A percentile compares a stretch with the other conserved stretches of the same genome.
These are phyloP conservation scores for Rubia balearica DNA, from an alignment of 305 asterid genomes.

Conservation along the genomic window DNA sequence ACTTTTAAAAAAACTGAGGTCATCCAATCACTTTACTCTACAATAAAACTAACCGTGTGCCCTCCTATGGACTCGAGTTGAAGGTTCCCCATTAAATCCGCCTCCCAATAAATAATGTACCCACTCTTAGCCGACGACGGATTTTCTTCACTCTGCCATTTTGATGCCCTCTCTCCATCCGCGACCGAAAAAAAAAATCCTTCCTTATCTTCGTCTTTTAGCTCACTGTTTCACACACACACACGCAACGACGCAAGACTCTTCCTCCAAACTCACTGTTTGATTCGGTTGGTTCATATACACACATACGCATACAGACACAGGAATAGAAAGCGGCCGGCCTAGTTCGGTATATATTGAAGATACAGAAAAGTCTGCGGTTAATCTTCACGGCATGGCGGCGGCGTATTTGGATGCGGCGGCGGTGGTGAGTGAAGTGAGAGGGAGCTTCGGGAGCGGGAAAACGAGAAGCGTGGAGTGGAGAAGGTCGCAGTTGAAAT, in stretches of 20 bases:
- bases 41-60: no score
- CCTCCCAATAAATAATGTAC: neutral
- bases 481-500: constrained; percentile 76
- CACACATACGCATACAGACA: neutral
- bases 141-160: neutral
- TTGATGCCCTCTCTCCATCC: neutral
- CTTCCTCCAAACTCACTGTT: neutral
- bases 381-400: constrained; percentile 10
- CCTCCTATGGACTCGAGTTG: neutral
- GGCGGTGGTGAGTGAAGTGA: constrained; percentile 51
- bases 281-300: neutral
- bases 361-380: neutral
- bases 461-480: constrained; percentile 63
- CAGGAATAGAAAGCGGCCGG: neutral
- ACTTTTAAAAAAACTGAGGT: no score
- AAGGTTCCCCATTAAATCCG: neutral
- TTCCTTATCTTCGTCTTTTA: neutral
- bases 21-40: no score
- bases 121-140: neutral
- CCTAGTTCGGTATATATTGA: neutral
- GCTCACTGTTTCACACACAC: neutral
- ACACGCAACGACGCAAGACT: neutral
- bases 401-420: constrained; percentile 42
- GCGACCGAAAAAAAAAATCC: neutral
- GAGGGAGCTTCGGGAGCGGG: constrained; percentile 43